A percentile compares a stretch with the other conserved stretches of the same genome.
Evolutionary conservation across 192 early-diverging fungal genomes (phyloP).

Genomic region (Geranomyces michiganensis): DNA sequence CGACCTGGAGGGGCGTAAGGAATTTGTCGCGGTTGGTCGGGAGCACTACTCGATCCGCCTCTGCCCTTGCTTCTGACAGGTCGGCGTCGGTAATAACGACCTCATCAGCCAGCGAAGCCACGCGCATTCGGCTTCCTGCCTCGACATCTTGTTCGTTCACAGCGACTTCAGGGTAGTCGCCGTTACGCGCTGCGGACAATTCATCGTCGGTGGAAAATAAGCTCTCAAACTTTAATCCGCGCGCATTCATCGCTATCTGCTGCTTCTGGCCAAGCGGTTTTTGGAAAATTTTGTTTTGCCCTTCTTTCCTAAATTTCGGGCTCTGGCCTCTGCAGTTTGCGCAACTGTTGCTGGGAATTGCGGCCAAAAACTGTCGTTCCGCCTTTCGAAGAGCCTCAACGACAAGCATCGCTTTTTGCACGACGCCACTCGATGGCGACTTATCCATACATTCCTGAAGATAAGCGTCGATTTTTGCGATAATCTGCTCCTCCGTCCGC

Average conservation of each 20-base stretch:
- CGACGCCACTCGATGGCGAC: constrained; percentile 14
- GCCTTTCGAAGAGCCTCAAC: constrained; percentile 51
- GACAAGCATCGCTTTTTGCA: constrained; percentile 46
- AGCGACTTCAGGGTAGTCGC: constrained; percentile 15
- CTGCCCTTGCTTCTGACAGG: not conserved
- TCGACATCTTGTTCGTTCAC: constrained; percentile 16
- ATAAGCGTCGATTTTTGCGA: constrained; percentile 64
- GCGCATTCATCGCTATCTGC: constrained; percentile 59
- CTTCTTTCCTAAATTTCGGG: constrained; percentile 82
- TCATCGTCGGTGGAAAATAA: constrained; percentile 19
- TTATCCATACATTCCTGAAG: constrained; percentile 52
- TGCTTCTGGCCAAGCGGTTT: constrained; percentile 70
- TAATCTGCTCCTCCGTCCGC: constrained; percentile 62
- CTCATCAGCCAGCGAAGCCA: not conserved
- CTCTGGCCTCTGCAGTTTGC: constrained; percentile 51
- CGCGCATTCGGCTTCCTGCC: not conserved
- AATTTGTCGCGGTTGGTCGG: constrained; percentile 39
- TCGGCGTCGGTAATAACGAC: constrained; percentile 23
- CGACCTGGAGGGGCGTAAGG: constrained; percentile 79
- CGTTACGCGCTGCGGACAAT: not conserved
- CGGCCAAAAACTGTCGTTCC: constrained; percentile 51
- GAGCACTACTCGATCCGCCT: not conserved
- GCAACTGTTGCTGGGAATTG: constrained; percentile 47
- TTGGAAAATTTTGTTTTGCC: constrained; percentile 83
- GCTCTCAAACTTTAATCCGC: constrained; percentile 52